Conservation (phyloP, 768 basidiomycete genomes). For the Mycena rosella region DNA sequence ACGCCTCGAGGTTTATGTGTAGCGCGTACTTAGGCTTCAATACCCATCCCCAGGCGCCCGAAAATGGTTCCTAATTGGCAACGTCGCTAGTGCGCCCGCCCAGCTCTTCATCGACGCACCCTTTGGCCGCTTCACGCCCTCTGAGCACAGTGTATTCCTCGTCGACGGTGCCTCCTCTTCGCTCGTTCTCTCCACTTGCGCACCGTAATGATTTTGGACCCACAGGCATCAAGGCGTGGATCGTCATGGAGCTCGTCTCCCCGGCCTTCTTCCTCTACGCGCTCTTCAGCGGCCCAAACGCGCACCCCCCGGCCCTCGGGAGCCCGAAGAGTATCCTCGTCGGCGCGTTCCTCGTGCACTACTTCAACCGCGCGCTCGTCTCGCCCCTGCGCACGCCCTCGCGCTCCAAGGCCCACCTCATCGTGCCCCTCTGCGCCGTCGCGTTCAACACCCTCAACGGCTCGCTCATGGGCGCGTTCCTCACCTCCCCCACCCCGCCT, state of each 20-base stretch:
- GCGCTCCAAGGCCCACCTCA: conserved; percentile 80
- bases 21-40: neutral
- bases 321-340: conserved; percentile 65
- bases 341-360: conserved; percentile 77
- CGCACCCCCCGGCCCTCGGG: conserved; percentile 55
- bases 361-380: conserved; percentile 84
- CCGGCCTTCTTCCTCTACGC: conserved; percentile 67
- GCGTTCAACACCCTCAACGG: conserved; percentile 84
- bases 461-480: conserved; percentile 74
- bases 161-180: conserved; percentile 62
- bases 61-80: conserved; percentile 61
- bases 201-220: neutral
- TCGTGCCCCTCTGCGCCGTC: conserved; percentile 67
- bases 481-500: conserved; percentile 68
- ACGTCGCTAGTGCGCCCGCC: conserved; percentile 51
- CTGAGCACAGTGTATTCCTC: conserved; percentile 58
- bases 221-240: conserved; percentile 68
- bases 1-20: neutral
- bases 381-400: conserved; percentile 86
- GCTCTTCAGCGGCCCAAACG: conserved; percentile 47
- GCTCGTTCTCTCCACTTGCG: neutral
- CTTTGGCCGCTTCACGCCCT: conserved; percentile 81
- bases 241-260: conserved; percentile 80
- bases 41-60: conserved; percentile 48
- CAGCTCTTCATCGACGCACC: conserved; percentile 76